Conservation (phyloP, 169 alveolate species). For the Cystoisospora suis region DNA sequence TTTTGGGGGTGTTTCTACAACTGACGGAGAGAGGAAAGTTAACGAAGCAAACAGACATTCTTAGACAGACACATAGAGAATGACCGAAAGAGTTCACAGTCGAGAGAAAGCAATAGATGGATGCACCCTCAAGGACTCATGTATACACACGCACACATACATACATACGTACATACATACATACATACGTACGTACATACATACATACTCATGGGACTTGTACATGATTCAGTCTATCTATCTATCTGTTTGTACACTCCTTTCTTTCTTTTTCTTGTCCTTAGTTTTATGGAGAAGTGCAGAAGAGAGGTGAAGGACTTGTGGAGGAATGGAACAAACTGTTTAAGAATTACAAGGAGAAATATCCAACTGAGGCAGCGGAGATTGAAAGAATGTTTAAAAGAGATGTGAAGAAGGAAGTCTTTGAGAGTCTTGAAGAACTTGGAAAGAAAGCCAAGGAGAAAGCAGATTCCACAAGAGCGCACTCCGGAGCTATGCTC, state of each 20-base stretch:
- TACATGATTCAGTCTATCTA: not conserved
- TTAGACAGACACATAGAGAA: too few species aligned
- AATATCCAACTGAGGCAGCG: slow-evolving; percentile 68
- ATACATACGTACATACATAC: not conserved
- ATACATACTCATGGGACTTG: not conserved
- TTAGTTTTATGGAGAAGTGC: slow-evolving; percentile 64
- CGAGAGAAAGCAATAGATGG: slow-evolving; percentile 71
- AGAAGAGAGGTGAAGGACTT: slow-evolving; percentile 62
- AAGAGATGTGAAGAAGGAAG: slow-evolving; percentile 28
- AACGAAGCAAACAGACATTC: too few species aligned
- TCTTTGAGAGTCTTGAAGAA: slow-evolving; percentile 6
- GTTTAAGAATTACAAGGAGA: slow-evolving; percentile 64
- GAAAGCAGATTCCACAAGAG: slow-evolving; percentile 51
- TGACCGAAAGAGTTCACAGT: slow-evolving; percentile 70
- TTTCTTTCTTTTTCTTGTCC: not conserved
- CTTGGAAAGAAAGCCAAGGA: slow-evolving; percentile 52
- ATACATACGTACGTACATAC: not conserved
- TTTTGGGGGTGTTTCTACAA: too few species aligned
- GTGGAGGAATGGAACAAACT: slow-evolving; percentile 72
- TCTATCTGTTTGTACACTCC: not conserved
- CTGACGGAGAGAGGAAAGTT: too few species aligned
- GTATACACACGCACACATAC: not conserved
- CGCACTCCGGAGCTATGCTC: slow-evolving; percentile 54
- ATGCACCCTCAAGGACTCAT: not conserved
- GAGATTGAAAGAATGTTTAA: slow-evolving; percentile 65